Conservation (phyloP, 1,284 basidiomycete species). For the Ustilago hordei region DNA sequence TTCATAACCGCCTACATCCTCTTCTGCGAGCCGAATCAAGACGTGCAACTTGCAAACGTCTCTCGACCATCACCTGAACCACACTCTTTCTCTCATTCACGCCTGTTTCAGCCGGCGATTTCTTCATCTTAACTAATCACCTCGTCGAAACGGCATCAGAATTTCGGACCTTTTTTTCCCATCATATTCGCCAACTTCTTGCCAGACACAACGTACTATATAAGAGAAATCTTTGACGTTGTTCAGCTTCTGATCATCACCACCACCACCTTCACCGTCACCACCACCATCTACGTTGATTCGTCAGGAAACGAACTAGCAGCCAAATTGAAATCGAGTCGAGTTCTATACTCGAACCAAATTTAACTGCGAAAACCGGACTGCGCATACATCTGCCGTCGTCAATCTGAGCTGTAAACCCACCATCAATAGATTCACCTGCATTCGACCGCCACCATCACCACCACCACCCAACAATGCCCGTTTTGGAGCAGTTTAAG, state of each 20-base stretch:
- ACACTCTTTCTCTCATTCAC: background rate
- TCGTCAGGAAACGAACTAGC: background rate
- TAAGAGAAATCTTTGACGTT: background rate
- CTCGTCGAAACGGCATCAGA: background rate
- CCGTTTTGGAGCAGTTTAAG: conserved; percentile 62
- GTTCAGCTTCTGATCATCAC: background rate
- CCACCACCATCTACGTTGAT: background rate
- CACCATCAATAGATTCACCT: background rate
- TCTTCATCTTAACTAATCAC: background rate
- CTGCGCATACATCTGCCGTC: background rate
- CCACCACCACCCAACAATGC: conserved; percentile 34
- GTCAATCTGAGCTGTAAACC: conserved; percentile 1
- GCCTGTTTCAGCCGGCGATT: background rate
- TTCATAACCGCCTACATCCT: conserved; percentile 25
- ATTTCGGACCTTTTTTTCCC: conserved; percentile 1
- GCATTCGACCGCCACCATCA: background rate
- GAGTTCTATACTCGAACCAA: background rate
- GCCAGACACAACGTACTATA: background rate
- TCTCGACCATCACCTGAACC: background rate
- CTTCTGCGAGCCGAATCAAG: background rate
- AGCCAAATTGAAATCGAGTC: background rate
- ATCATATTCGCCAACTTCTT: background rate
- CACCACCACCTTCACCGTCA: background rate
- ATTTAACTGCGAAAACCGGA: background rate
- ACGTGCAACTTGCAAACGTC: background rate